These are phyloP conservation scores for Ogataea paradorogensis DNA, from an alignment of 805 yeast species.

Conservation along the genomic window DNA sequence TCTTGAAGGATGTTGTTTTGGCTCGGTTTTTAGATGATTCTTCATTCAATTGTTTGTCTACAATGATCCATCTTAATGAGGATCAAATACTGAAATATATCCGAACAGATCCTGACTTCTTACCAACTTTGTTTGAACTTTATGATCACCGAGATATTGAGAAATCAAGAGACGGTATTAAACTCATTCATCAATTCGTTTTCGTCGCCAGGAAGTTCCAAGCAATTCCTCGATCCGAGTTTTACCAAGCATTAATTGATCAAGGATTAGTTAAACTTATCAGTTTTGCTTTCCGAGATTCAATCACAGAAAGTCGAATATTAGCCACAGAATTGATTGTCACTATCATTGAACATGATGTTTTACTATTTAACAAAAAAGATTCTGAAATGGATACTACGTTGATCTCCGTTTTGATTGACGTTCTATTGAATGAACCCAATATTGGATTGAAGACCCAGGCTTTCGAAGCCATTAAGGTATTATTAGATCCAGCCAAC, in stretches of 20 bases:
- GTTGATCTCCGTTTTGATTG: constrained; percentile 51
- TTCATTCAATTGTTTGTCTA: constrained; percentile 61
- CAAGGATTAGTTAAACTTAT: constrained; percentile 70
- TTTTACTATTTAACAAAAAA: constrained; percentile 47
- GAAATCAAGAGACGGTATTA: constrained; percentile 65
- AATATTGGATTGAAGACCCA: constrained; percentile 76
- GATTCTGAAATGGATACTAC: constrained; percentile 37
- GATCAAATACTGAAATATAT: constrained; percentile 61
- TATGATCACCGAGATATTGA: constrained; percentile 37
- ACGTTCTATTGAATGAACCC: constrained; percentile 58
- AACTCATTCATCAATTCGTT: constrained; percentile 76
- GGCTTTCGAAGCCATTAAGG: constrained; percentile 77
- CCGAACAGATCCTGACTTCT: constrained; percentile 48
- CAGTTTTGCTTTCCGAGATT: constrained; percentile 64
- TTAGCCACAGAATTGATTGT: constrained; percentile 79
- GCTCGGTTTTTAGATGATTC: constrained; percentile 82
- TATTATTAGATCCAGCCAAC: constrained; percentile 58
- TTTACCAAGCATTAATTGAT: constrained; percentile 61
- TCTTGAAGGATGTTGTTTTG: constrained; percentile 81
- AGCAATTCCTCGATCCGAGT: constrained; percentile 55
- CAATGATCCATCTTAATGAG: constrained; percentile 67
- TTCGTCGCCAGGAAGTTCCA: constrained; percentile 68
- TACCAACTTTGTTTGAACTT: constrained; percentile 55
- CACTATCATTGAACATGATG: constrained; percentile 81
- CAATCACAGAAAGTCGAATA: constrained; percentile 48